Base-by-base conservation (phyloP, 495 filamentous ascomycete genomes). In the Podospora tetraspora region DNA sequence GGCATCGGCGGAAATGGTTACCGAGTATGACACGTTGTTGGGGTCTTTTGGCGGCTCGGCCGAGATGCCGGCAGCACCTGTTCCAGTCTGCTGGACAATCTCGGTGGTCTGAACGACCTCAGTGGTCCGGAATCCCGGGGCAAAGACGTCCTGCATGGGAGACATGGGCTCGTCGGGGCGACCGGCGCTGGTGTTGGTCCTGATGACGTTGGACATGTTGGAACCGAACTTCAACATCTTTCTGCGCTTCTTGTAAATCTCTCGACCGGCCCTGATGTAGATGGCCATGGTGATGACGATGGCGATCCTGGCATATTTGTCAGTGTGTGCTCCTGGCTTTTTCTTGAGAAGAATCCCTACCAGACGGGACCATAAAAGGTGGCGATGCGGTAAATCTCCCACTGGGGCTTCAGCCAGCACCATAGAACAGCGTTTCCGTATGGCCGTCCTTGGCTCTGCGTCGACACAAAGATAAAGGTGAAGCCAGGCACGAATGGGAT, bases 331-430 rank as follows among this genome's bases (percentile, higher is more conserved):
- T 57, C 25, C 37, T 21, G 11, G 30, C 22, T 11, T 5, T 22
- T 25, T 0, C 1, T 12, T 24, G 6, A 62, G 10, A 43, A 62
- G 19, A 16, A 16, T 16, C 69, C 79, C 74, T 75, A 91, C 92
- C 93, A 96, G 29, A 94, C 87, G 13, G 92, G 92, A 0, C 85
- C 92, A 73, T 97, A 97, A 74, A 97, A 94, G 34, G 86, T 83
- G 7, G 87, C 87, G 62, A 96, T 87, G 30, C 92, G 89, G 61
- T 91, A 84, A 32, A 89, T 83, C 69, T 92, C 89, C 87, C 89
- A 94, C 21, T 84, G 72, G 1, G 73, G 70, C 16, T 70, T 59
- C 27, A 96, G 80, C 93, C 93, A 97, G 74, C 93, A 97, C 93
- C 93, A 97, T 52, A 96, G 79, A 64, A 86, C 86, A 21, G 93